phyloP scores from a whole-genome alignment of 1,284 basidiomycete genomes.

The Boletus sp. region DNA sequence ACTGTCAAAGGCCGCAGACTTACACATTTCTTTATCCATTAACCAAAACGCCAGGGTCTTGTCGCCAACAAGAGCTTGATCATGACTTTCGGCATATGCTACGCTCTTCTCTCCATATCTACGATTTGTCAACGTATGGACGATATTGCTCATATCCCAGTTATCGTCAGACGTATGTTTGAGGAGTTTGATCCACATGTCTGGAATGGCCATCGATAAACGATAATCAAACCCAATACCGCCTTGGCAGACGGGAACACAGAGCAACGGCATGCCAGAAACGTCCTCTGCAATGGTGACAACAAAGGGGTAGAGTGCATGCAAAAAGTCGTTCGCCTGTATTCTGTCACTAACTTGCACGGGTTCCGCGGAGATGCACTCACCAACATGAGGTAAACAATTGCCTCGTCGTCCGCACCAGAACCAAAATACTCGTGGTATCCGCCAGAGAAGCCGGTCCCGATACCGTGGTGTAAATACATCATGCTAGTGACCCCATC shows the following conservation, averaged over 20 bases:
- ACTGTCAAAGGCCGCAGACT: constrained; percentile 20
- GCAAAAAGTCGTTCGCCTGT: constrained; percentile 90
- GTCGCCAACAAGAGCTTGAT: constrained; percentile 97
- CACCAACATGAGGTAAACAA: constrained; percentile 96
- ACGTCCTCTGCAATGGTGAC: constrained; percentile 98
- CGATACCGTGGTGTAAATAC: constrained; percentile 97
- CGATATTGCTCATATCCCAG: constrained; percentile 88
- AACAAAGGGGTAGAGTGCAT: constrained; percentile 71
- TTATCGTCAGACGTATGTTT: constrained; percentile 88
- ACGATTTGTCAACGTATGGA: constrained; percentile 87
- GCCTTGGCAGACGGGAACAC: constrained; percentile 75
- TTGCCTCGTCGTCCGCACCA: constrained; percentile 80
- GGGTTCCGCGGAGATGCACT: constrained; percentile 32
- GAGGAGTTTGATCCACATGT: constrained; percentile 99
- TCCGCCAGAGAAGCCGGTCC: constrained; percentile 93
- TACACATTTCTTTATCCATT: constrained; percentile 99
- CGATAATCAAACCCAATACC: constrained; percentile 98
- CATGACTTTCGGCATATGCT: constrained; percentile 95
- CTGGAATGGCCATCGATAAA: constrained; percentile 95
- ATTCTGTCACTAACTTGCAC: constrained; percentile 10
- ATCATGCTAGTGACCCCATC: constrained; percentile 99
- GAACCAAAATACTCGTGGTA: constrained; percentile 98
- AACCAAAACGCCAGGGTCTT: constrained; percentile 99
- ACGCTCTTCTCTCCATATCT: constrained; percentile 89
- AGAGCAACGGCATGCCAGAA: constrained; percentile 95